Evolutionary conservation across 2,329 filamentous ascomycete genomes (phyloP).

Genomic region (Fusarium coicis): DNA sequence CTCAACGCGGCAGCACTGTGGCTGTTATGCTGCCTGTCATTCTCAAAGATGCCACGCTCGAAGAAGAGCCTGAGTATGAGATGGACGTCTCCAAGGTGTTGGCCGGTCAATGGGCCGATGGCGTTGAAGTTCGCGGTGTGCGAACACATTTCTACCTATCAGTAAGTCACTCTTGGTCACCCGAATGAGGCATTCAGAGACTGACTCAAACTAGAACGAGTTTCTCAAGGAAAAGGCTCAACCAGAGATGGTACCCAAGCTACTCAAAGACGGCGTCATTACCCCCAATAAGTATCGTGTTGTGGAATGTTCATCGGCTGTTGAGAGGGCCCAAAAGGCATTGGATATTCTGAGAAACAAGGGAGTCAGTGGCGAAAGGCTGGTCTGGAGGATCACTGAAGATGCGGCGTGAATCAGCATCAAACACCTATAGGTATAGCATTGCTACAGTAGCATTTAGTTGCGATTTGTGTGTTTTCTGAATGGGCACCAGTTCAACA

Average conservation of each 20-base stretch:
- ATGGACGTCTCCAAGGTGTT: slow-evolving; percentile 61
- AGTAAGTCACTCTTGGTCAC: slow-evolving; percentile 18
- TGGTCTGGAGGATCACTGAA: slow-evolving; percentile 50
- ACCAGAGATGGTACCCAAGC: slow-evolving; percentile 62
- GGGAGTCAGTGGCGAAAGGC: slow-evolving; percentile 54
- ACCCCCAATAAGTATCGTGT: slow-evolving; percentile 55
- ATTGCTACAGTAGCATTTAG: background rate
- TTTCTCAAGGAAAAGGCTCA: slow-evolving; percentile 66
- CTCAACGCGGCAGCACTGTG: slow-evolving; percentile 60
- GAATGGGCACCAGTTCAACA: background rate
- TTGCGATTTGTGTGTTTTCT: background rate
- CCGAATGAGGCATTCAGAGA: background rate
- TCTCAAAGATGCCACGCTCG: slow-evolving; percentile 60
- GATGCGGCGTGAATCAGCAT: background rate
- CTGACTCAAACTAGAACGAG: slow-evolving; percentile 56
- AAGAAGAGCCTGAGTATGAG: slow-evolving; percentile 61
- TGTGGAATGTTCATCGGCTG: slow-evolving; percentile 52
- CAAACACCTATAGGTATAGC: background rate
- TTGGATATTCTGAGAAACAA: slow-evolving; percentile 50
- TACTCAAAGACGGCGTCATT: slow-evolving; percentile 55
- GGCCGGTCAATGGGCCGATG: slow-evolving; percentile 59
- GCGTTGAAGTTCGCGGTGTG: slow-evolving; percentile 64
- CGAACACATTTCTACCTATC: slow-evolving; percentile 49
- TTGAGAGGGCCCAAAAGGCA: slow-evolving; percentile 54
- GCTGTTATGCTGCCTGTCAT: slow-evolving; percentile 71